Evolutionary conservation across 2,329 filamentous ascomycete species (phyloP).

Genomic region (Fonsecaea pedrosoi): DNA sequence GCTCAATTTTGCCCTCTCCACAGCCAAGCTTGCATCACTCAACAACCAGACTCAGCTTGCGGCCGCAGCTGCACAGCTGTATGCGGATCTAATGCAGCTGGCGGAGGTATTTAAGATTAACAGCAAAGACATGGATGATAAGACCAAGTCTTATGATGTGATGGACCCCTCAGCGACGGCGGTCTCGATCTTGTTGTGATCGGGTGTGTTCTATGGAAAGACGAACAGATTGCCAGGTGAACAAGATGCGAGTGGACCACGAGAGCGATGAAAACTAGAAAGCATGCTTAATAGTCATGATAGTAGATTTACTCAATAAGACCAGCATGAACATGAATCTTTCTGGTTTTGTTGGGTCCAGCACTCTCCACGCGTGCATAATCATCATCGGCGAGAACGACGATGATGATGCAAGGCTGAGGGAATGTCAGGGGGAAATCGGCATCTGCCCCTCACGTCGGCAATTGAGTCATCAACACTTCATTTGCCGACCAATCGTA

Average conservation of each 20-base stretch:
- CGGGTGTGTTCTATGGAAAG: not conserved
- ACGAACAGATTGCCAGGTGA: not conserved
- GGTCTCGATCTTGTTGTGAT: slow-evolving; percentile 36
- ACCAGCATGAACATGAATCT: not conserved
- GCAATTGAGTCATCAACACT: not conserved
- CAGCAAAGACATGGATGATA: slow-evolving; percentile 17
- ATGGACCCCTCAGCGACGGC: slow-evolving; percentile 31
- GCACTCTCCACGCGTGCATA: not conserved
- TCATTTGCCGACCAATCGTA: slow-evolving; percentile 15
- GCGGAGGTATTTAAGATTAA: slow-evolving; percentile 21
- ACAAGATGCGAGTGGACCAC: not conserved
- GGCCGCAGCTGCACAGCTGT: slow-evolving; percentile 24
- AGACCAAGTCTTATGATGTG: slow-evolving; percentile 30
- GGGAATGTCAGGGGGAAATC: not conserved
- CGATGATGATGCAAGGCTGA: slow-evolving; percentile 15
- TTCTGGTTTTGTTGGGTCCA: not conserved
- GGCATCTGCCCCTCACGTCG: slow-evolving; percentile 19
- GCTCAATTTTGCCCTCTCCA: slow-evolving; percentile 47
- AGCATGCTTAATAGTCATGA: not conserved
- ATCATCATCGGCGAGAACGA: slow-evolving; percentile 10
- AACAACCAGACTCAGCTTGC: slow-evolving; percentile 22
- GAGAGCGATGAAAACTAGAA: not conserved
- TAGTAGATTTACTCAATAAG: not conserved
- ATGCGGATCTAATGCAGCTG: slow-evolving; percentile 17
- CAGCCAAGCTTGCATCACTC: slow-evolving; percentile 25